A percentile compares a stretch with the other conserved stretches of the same genome.
Conservation (phyloP, 805 yeast genomes). For the Millerago galiae region DNA sequence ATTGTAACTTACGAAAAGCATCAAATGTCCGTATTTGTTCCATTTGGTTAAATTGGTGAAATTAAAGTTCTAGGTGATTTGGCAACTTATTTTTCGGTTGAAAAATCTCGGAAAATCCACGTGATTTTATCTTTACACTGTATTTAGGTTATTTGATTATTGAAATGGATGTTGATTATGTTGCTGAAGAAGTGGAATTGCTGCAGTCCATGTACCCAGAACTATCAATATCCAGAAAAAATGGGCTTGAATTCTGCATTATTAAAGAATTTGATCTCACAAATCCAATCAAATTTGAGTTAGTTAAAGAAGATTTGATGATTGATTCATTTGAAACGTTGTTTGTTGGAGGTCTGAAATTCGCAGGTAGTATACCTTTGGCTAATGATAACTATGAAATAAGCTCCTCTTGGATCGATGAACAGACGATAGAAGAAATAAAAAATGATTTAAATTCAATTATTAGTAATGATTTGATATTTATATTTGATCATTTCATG, state of each 20-base stretch:
- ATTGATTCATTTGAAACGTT: too few relatives aligned
- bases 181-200: too few relatives aligned
- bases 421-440: background rate
- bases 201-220: too few relatives aligned
- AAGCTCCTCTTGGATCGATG: background rate
- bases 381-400: background rate
- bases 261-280: too few relatives aligned
- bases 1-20: slow-evolving; percentile 53
- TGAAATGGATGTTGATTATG: too few relatives aligned
- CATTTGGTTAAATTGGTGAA: slow-evolving; percentile 1
- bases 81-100: background rate
- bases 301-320: too few relatives aligned
- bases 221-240: too few relatives aligned
- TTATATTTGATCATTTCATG: slow-evolving; percentile 36
- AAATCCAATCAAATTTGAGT: too few relatives aligned
- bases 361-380: too few relatives aligned
- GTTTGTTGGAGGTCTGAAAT: too few relatives aligned
- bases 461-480: slow-evolving; percentile 27
- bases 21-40: slow-evolving; percentile 47
- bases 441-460: background rate
- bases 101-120: background rate
- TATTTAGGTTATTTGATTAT: too few relatives aligned
- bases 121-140: background rate
- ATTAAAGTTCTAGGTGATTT: background rate
- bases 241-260: too few relatives aligned